Conservation (phyloP, 306 rosid genomes). For the Acacia acuminata region DNA sequence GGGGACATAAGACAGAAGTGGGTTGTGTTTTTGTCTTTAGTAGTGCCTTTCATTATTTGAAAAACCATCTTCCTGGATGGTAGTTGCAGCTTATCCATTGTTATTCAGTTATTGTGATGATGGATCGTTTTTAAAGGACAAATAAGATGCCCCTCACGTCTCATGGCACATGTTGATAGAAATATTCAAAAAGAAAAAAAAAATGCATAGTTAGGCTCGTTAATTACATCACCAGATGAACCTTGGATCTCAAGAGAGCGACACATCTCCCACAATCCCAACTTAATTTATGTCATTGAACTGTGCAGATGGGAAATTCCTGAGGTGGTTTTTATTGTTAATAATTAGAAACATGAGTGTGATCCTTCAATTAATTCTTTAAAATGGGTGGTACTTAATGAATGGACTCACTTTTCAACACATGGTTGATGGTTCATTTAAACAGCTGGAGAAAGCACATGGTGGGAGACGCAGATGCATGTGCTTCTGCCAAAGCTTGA, state of each 20-base stretch:
- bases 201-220: background rate
- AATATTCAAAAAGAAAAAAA: background rate
- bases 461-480: slow-evolving; percentile 24
- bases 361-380: background rate
- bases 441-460: slow-evolving; percentile 24
- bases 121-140: background rate
- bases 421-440: background rate
- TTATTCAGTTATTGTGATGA: background rate
- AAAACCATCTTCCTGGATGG: background rate
- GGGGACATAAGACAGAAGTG: background rate
- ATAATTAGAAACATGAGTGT: background rate
- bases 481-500: slow-evolving; percentile 31
- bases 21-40: background rate
- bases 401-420: background rate
- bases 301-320: background rate
- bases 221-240: background rate
- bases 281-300: background rate
- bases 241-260: background rate
- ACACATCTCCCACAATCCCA: background rate
- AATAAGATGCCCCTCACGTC: background rate
- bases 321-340: background rate
- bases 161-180: background rate
- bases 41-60: background rate
- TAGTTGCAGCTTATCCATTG: background rate
- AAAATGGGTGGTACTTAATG: background rate